Base-by-base conservation (phyloP, 2,329 filamentous ascomycete species). In the Penicillium paneum region DNA sequence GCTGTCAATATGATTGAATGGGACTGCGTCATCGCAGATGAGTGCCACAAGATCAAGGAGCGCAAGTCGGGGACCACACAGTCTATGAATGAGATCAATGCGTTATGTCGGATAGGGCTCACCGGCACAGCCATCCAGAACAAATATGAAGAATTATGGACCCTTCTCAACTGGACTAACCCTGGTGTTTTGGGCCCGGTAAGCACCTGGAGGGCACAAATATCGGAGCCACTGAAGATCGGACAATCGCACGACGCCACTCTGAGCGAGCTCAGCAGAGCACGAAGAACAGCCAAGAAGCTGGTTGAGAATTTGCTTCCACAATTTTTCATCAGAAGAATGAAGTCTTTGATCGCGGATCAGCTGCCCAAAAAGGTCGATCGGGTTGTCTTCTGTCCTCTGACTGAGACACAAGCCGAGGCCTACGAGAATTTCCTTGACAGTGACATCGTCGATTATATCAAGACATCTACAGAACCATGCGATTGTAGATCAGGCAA, bases 121-220 rank as follows among this genome's bases (percentile, higher is more conserved):
- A 97, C 92, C 0, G 94, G 94, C 2, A 99, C 94, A 0, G 93
- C 93, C 0, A 97, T 99, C 41, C 94, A 99, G 69, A 99, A 99
- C 72, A 94, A 90, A 62, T 99, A 99, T 70, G 91, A 97, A 68
- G 94, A 99, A 71, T 81, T 99, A 0, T 99, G 93, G 93, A 95
- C 91, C 0, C 79, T 99, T 0, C 78, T 99, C 3, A 96, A 99
- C 69, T 99, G 94, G 94, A 92, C 91, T 0, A 94, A 95, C 63
- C 94, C 94, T 0, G 93, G 91, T 0, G 75, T 73, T 36, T 81
- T 88, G 59, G 85, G 86, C 0, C 83, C 85, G 0, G 74, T 89
- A 10, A 77, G 82, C 5, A 88, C 89, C 39, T 99, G 94, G 94
- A 88, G 85, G 65, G 79, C 82, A 19, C 85, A 83, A 35, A 90